Evolutionary conservation across 202 grass and related monocot species (phyloP).

Genomic region (Hordeum pubiflorum): DNA sequence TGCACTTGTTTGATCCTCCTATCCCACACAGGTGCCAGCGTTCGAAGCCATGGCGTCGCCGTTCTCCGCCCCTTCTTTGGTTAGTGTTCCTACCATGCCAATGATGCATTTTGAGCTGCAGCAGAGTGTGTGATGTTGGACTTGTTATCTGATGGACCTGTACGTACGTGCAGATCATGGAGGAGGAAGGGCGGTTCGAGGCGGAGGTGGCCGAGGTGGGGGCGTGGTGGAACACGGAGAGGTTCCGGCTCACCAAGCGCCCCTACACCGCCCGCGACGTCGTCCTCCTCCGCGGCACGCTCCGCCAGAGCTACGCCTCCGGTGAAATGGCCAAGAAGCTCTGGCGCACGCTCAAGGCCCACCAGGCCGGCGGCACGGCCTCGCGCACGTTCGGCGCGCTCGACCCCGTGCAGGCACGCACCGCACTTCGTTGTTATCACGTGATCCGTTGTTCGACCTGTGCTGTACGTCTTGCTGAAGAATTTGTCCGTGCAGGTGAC

Average conservation of each 20-base stretch:
- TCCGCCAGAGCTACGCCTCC: constrained; percentile 82
- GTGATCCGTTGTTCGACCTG: too few relatives aligned
- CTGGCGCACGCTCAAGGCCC: constrained; percentile 64
- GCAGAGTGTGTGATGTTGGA: neutral
- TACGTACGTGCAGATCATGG: constrained; percentile 49
- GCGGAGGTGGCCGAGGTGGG: constrained; percentile 73
- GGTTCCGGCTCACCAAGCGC: constrained; percentile 75
- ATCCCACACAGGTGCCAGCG: neutral
- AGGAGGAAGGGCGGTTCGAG: constrained; percentile 91
- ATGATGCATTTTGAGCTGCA: neutral
- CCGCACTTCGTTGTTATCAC: neutral
- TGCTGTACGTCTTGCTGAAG: neutral
- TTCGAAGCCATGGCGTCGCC: constrained; percentile 52
- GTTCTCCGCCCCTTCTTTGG: constrained; percentile 68
- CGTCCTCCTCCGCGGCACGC: constrained; percentile 76
- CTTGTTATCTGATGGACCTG: neutral
- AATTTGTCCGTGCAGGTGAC: constrained; percentile 40
- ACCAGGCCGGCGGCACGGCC: constrained; percentile 71
- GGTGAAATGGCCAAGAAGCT: constrained; percentile 78
- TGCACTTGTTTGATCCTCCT: neutral
- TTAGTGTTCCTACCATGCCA: neutral
- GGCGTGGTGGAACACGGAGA: constrained; percentile 69
- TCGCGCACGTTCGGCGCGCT: constrained; percentile 87
- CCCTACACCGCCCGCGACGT: constrained; percentile 69
- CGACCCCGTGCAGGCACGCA: constrained; percentile 61